A percentile compares a stretch with the other conserved stretches of the same genome.
Conservation (phyloP, 257 asterid species). For the Nicotiana tabacum region DNA sequence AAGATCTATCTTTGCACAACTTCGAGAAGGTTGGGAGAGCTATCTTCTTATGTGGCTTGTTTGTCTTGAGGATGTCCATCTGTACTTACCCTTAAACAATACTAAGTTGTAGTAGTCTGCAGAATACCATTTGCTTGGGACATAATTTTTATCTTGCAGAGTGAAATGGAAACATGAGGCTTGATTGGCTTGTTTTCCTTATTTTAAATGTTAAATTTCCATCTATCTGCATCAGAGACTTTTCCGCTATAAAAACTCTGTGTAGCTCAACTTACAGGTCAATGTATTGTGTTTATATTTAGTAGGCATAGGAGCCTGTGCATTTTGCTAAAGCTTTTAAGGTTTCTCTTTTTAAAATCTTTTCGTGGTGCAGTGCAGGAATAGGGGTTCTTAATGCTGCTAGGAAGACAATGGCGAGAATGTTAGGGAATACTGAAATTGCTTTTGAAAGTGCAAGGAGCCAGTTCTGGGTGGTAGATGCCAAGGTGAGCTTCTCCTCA, state of each 20-base stretch:
- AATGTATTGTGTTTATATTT: not conserved
- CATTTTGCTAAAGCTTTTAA: not conserved
- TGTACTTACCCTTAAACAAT: not conserved
- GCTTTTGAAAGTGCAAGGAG: conserved; percentile 98
- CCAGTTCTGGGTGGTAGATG: conserved; percentile 99
- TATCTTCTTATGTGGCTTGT: not conserved
- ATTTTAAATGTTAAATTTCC: not conserved
- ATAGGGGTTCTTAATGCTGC: conserved; percentile 98
- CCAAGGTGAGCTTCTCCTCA: conserved; percentile 58
- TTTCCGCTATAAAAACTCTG: not conserved
- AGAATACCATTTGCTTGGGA: not conserved
- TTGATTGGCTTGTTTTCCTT: not conserved
- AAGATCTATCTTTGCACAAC: not conserved
- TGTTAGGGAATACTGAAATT: conserved; percentile 87
- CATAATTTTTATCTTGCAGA: not conserved
- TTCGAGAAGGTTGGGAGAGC: not conserved
- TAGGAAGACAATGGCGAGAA: conserved; percentile 96
- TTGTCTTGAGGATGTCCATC: not conserved
- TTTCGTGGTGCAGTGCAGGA: conserved; percentile 78
- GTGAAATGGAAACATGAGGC: not conserved
- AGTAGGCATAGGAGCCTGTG: not conserved
- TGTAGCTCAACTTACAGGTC: not conserved
- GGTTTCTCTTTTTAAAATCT: not conserved
- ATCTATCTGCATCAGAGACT: not conserved
- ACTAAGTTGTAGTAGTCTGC: not conserved